phyloP scores from a whole-genome alignment of 2,329 filamentous ascomycete species.

The Ophiostoma quercus region DNA sequence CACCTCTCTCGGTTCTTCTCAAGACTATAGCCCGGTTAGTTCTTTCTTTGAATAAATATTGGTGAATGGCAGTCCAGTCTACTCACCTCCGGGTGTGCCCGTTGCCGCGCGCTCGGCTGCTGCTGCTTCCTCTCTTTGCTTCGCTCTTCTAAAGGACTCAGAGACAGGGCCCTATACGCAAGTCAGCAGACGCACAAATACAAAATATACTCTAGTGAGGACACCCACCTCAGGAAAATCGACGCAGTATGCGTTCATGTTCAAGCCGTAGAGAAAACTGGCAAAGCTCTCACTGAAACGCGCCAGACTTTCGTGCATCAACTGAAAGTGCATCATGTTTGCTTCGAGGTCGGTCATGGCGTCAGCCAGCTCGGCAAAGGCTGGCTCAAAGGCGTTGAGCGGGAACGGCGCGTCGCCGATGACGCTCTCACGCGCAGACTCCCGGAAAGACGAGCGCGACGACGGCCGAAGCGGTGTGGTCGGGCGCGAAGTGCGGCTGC shows the following conservation, averaged over 20 bases:
- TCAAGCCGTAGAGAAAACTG: constrained; percentile 89
- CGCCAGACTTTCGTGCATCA: constrained; percentile 91
- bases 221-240: constrained; percentile 80
- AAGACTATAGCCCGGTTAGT: background rate
- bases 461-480: constrained; percentile 88
- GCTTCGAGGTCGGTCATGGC: constrained; percentile 93
- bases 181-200: background rate
- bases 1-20: constrained; percentile 14
- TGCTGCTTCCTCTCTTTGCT: constrained; percentile 47
- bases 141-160: constrained; percentile 72
- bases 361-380: constrained; percentile 89
- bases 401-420: constrained; percentile 57
- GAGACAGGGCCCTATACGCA: constrained; percentile 63
- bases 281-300: constrained; percentile 96
- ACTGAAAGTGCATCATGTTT: constrained; percentile 94
- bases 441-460: constrained; percentile 82
- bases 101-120: constrained; percentile 15
- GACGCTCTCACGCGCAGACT: constrained; percentile 58
- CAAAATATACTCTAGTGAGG: background rate
- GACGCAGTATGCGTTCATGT: constrained; percentile 99
- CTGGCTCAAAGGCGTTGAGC: constrained; percentile 77
- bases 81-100: constrained; percentile 10
- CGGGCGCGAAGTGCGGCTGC: constrained; percentile 65
- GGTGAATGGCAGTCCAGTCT: background rate
- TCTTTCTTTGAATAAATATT: background rate